phyloP scores from a whole-genome alignment of 805 yeast genomes.

The Yarrowia phangngaensis region DNA sequence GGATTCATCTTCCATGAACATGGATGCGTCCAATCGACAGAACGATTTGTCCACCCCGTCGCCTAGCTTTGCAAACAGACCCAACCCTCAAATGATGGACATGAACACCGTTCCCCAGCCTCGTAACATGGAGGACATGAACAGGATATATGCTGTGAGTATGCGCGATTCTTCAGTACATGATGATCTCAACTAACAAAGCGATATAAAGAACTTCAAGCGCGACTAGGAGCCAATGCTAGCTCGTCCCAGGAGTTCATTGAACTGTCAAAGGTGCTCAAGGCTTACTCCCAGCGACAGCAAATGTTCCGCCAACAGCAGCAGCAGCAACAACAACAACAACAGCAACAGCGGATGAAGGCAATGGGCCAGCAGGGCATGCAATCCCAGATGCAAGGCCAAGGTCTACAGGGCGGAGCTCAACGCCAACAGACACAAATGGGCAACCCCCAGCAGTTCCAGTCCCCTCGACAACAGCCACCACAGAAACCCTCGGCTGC shows the following conservation, averaged over 20 bases:
- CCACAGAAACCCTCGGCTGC: conserved; percentile 28
- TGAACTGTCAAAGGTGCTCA: conserved; percentile 51
- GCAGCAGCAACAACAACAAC: conserved; percentile 32
- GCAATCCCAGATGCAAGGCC: conserved; percentile 34
- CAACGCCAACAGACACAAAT: conserved; percentile 15
- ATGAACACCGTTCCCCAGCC: conserved; percentile 13
- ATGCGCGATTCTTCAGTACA: neutral
- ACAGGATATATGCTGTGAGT: conserved; percentile 24
- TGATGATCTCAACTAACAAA: conserved; percentile 30
- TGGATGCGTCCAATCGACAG: conserved; percentile 22
- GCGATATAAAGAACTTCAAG: conserved; percentile 58
- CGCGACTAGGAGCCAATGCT: conserved; percentile 49
- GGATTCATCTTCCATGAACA: neutral
- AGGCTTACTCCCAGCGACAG: conserved; percentile 43
- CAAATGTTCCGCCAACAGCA: conserved; percentile 39
- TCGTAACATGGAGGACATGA: conserved; percentile 19
- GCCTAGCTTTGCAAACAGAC: conserved; percentile 11
- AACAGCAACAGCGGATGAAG: conserved; percentile 25
- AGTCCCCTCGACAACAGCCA: conserved; percentile 28
- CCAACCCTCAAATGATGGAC: conserved; percentile 9
- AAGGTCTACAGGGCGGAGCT: conserved; percentile 9
- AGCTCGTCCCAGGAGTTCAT: conserved; percentile 56
- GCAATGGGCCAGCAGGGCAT: conserved; percentile 27
- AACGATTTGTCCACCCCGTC: conserved; percentile 17
- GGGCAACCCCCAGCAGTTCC: conserved; percentile 8